Percentiles rank a stretch among this genome's conserved stretches.
Evolutionary conservation across 306 rosid species (phyloP).

Genomic region (Lablab purpureus): DNA sequence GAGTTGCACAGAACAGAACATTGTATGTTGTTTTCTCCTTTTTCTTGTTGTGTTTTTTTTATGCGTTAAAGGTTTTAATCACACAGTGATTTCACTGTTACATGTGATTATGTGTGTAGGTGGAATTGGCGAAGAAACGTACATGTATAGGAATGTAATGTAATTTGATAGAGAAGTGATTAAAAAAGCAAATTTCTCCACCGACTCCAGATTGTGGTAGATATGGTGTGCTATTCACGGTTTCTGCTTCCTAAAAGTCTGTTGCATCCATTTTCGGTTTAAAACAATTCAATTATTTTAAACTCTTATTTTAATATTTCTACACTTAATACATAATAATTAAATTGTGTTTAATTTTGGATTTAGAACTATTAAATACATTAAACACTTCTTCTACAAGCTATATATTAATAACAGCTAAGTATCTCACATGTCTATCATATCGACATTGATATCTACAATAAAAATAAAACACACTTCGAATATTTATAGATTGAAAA

Average conservation of each 20-base stretch:
- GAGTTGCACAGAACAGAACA: background rate
- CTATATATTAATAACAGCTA: no score
- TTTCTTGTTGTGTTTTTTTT: background rate
- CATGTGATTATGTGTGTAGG: background rate
- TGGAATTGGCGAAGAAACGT: background rate
- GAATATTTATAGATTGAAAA: no score
- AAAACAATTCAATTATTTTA: background rate
- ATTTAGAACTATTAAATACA: no score
- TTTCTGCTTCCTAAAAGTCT: background rate
- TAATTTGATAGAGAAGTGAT: constrained; percentile 23
- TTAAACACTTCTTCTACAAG: no score
- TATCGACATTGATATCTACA: no score
- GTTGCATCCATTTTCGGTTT: background rate
- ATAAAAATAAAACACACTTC: no score
- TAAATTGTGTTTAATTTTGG: no score
- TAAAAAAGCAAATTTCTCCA: background rate
- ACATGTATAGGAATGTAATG: background rate
- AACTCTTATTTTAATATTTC: background rate
- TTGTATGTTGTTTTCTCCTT: background rate
- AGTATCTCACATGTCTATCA: no score
- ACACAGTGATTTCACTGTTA: background rate
- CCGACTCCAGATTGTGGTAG: background rate
- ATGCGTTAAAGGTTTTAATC: background rate
- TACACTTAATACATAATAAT: no score
- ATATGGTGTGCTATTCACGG: background rate